A percentile compares a stretch with the other conserved stretches of the same genome.
Evolutionary conservation across 2,329 filamentous ascomycete species (phyloP).

Genomic region (Diaporthe velutina): DNA sequence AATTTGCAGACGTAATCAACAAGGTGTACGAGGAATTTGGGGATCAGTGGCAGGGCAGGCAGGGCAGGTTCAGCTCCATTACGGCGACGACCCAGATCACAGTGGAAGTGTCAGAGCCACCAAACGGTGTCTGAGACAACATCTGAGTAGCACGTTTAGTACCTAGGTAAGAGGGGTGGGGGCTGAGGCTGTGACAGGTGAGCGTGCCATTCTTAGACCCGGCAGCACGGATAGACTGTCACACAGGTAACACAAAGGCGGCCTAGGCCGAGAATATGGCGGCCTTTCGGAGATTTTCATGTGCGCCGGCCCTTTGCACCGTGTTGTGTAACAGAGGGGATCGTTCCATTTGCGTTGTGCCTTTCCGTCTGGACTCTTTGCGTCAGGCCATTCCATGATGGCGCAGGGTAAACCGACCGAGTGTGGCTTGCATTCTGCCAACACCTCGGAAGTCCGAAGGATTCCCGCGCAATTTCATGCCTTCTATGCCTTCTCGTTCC

Average conservation of each 20-base stretch:
- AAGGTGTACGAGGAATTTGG: constrained; percentile 23
- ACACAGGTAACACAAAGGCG: not conserved
- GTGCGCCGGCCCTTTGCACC: not conserved
- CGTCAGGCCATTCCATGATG: not conserved
- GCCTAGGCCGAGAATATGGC: not conserved
- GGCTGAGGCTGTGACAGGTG: not conserved
- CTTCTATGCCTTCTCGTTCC: not conserved
- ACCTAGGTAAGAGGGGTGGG: too few species aligned
- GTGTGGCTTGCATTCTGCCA: not conserved
- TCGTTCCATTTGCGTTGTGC: not conserved
- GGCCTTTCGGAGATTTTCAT: not conserved
- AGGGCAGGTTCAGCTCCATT: constrained; percentile 30
- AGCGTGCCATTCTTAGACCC: not conserved
- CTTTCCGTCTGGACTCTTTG: not conserved
- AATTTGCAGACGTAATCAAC: constrained; percentile 16
- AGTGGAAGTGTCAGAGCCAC: constrained; percentile 25
- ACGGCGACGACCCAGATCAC: constrained; percentile 32
- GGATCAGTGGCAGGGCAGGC: constrained; percentile 32
- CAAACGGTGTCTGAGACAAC: constrained; percentile 20
- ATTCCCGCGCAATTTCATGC: not conserved
- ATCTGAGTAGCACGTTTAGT: not conserved
- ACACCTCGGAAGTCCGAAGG: constrained; percentile 18
- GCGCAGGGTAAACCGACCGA: not conserved
- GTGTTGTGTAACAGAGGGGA: not conserved
- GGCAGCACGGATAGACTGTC: not conserved